Conservation (phyloP, 1,284 basidiomycete species). For the Apiotrichum gracile region DNA sequence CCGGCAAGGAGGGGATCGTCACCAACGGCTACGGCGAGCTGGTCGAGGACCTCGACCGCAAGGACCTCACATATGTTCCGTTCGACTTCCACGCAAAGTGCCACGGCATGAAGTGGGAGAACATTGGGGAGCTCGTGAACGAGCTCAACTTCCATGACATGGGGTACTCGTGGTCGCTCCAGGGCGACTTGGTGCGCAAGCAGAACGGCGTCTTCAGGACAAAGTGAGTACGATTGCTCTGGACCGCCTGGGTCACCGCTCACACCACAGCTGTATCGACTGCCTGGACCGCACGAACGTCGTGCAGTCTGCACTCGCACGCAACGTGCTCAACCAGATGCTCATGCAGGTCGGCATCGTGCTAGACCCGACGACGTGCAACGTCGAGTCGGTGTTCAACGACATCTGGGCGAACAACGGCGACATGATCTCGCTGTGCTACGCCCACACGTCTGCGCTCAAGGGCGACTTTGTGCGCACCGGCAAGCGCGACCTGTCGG, state of each 20-base stretch:
- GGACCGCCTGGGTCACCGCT: not conserved
- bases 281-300: constrained; percentile 82
- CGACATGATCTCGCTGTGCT: constrained; percentile 49
- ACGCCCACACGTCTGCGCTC: constrained; percentile 56
- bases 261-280: constrained; percentile 79
- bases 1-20: constrained; percentile 77
- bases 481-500: constrained; percentile 83
- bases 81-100: constrained; percentile 90
- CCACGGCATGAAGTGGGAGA: constrained; percentile 61
- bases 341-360: constrained; percentile 63
- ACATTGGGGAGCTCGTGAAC: constrained; percentile 73
- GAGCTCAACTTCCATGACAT: constrained; percentile 69
- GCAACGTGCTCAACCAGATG: constrained; percentile 72
- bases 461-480: constrained; percentile 98
- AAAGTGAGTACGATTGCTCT: constrained; percentile 28
- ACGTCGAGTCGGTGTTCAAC: constrained; percentile 76
- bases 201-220: constrained; percentile 76
- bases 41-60: constrained; percentile 55
- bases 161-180: constrained; percentile 83
- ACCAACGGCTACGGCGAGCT: constrained; percentile 72
- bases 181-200: constrained; percentile 63
- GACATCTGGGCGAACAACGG: constrained; percentile 74
- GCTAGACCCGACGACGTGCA: constrained; percentile 35
- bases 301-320: constrained; percentile 85
- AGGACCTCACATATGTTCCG: constrained; percentile 59